A percentile compares a stretch with the other conserved stretches of the same genome.
These are phyloP conservation scores for Nicotiana undulata DNA, from an alignment of 257 asterid species.

Conservation along the genomic window DNA sequence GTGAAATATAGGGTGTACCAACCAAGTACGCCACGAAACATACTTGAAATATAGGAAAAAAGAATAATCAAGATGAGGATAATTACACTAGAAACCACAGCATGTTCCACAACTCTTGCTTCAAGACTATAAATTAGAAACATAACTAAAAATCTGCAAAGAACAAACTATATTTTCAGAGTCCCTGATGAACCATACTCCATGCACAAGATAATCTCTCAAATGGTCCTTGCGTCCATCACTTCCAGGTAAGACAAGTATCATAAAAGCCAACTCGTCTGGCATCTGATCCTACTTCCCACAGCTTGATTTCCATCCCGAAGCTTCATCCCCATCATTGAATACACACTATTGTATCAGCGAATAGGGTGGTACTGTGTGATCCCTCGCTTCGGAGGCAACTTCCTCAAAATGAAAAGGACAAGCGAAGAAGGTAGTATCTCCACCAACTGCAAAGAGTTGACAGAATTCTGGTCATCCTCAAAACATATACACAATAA, in stretches of 20 bases:
- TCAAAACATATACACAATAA: not conserved
- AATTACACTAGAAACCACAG: not conserved
- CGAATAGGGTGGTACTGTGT: conserved; percentile 92
- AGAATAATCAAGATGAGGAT: not conserved
- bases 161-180: not conserved
- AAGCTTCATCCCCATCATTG: not conserved
- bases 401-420: conserved; percentile 88
- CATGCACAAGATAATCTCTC: not conserved
- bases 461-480: not conserved
- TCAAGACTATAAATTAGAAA: not conserved
- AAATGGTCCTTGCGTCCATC: not conserved
- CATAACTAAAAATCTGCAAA: not conserved
- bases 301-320: conserved; percentile 8
- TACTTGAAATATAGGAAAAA: not conserved
- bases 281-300: not conserved
- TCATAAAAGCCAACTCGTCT: conserved; percentile 12
- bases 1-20: not conserved
- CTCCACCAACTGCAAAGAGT: conserved; percentile 62
- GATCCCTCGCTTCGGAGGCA: conserved; percentile 90
- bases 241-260: conserved; percentile 8
- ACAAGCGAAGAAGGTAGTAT: conserved; percentile 85
- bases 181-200: not conserved
- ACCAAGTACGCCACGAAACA: not conserved
- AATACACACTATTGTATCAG: conserved; percentile 17
- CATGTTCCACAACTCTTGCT: not conserved